Evolutionary conservation across 441 rosid species (phyloP), one percentile per base, ranked within the genome.

Genomic region (Populus hybrid): DNA sequence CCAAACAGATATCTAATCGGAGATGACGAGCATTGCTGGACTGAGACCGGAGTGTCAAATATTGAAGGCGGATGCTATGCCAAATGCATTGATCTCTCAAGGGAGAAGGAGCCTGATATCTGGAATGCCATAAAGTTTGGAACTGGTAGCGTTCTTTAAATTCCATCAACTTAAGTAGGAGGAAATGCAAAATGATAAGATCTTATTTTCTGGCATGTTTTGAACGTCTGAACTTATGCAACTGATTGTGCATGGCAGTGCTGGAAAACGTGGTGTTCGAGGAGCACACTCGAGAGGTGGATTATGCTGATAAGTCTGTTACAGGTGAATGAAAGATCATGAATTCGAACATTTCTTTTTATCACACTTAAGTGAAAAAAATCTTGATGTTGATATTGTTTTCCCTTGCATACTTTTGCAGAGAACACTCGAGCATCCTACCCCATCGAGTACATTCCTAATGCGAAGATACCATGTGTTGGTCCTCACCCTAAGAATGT

Each of bases 11-110:
- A 89, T 76, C 89, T 95, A 61, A 93, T 95, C 54, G 98, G 99
- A 20, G 99, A 95, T 36, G 99, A 95, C 70, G 99, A 95, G 73
- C 99, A 95, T 78, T 94, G 99, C 74, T 95, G 99, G 99, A 82
- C 91, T 40, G 97, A 89, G 70, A 90, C 84, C 77, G 99, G 99
- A 74, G 97, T 95, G 72, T 95, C 98, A 21, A 95, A 95, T 81
- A 95, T 95, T 20, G 99, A 95, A 85, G 99, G 99, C 20, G 99
- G 98, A 35, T 95, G 99, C 87, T 95, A 95, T 80, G 99, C 99
- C 14, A 95, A 95, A 86, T 95, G 99, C 85, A 87, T 95, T 77
- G 99, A 92, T 85, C 98, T 93, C 80, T 87, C 98, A 0, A 80
- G 89, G 83, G 98, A 95, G 75, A 95, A 91, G 84, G 99, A 95